A percentile compares a stretch with the other conserved stretches of the same genome.
Conservation (phyloP, 1,284 basidiomycete species). For the Cryptococcus deneoformans region DNA sequence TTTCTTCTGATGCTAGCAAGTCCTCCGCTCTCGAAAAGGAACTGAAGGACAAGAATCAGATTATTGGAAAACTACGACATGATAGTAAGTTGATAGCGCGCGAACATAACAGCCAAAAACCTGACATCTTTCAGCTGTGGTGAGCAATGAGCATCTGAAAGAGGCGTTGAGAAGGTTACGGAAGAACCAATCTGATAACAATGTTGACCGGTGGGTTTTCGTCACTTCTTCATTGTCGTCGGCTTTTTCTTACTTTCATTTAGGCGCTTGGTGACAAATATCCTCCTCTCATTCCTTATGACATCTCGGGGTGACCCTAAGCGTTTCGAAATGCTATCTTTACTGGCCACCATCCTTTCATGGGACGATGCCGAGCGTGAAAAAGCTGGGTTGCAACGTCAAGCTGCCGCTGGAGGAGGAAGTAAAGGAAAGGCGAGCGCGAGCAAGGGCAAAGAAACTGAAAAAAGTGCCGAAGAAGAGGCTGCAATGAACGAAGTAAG, state of each 20-base stretch:
- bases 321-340: constrained; percentile 91
- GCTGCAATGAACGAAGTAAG: constrained; percentile 50
- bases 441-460: constrained; percentile 63
- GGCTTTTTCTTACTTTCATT: background rate
- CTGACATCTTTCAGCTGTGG: constrained; percentile 62
- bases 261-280: constrained; percentile 87
- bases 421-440: constrained; percentile 59
- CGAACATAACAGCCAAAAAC: too few species aligned
- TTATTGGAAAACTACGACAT: constrained; percentile 90
- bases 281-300: constrained; percentile 85
- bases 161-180: constrained; percentile 92
- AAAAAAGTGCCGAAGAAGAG: constrained; percentile 42
- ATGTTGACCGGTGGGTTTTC: constrained; percentile 66
- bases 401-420: constrained; percentile 33
- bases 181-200: constrained; percentile 77
- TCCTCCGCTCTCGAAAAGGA: constrained; percentile 77
- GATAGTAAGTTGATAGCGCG: constrained; percentile 62
- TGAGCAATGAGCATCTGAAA: constrained; percentile 96
- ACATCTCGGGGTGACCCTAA: constrained; percentile 90
- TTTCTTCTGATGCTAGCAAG: constrained; percentile 62
- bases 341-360: constrained; percentile 81
- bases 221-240: constrained; percentile 1
- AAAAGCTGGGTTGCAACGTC: constrained; percentile 79
- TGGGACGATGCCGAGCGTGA: constrained; percentile 91
- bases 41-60: constrained; percentile 87